Evolutionary conservation across 352 stramenopile species (phyloP).

Genomic region (Globisporangium ultimum): DNA sequence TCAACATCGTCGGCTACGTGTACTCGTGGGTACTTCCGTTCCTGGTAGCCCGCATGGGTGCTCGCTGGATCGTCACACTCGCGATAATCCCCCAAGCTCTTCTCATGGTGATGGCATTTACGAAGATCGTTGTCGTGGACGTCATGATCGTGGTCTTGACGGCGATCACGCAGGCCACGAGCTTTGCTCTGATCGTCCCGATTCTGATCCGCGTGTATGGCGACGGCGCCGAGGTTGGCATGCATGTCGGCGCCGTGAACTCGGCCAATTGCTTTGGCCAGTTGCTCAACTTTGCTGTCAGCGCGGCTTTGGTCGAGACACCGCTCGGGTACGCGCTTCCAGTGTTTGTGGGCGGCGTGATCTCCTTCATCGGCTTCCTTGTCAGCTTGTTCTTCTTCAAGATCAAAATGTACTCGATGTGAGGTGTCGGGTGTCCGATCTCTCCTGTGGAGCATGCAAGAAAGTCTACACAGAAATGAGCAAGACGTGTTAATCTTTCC

Average conservation of each 20-base stretch:
- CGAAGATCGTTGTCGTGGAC: constrained; percentile 23
- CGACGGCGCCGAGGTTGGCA: constrained; percentile 30
- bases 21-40: constrained; percentile 41
- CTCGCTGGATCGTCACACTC: constrained; percentile 29
- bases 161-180: constrained; percentile 34
- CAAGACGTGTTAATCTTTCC: too few relatives aligned
- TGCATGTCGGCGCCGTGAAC: constrained; percentile 54
- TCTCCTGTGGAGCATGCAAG: too few relatives aligned
- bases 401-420: constrained; percentile 83
- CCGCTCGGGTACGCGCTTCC: constrained; percentile 22
- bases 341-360: constrained; percentile 21
- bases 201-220: constrained; percentile 48
- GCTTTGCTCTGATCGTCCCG: constrained; percentile 49
- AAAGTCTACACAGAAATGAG: too few relatives aligned
- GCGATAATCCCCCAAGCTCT: constrained; percentile 35
- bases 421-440: constrained; percentile 1
- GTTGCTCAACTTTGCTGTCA: constrained; percentile 48
- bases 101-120: constrained; percentile 45
- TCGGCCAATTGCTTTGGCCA: constrained; percentile 49
- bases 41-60: constrained; percentile 31
- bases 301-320: constrained; percentile 29
- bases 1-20: constrained; percentile 36
- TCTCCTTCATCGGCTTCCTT: constrained; percentile 63
- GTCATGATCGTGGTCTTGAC: constrained; percentile 39
- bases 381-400: constrained; percentile 54